Conservation (phyloP, 805 yeast genomes). For the Ogataea ganodermae region DNA sequence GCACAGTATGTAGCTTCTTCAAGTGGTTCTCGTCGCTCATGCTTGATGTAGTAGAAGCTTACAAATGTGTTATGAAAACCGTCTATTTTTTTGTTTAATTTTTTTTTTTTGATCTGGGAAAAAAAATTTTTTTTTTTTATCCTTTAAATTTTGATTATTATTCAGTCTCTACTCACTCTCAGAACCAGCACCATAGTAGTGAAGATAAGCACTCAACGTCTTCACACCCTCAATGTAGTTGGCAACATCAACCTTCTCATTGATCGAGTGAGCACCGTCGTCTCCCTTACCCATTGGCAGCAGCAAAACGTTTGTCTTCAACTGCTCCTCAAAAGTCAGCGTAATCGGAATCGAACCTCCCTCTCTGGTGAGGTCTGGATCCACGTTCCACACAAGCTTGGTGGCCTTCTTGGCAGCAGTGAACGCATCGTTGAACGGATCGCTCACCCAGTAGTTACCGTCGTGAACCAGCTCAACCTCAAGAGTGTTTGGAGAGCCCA, state of each 20-base stretch:
- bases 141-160: not conserved
- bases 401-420: constrained; percentile 95
- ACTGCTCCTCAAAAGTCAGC: constrained; percentile 83
- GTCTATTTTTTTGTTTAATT: not conserved
- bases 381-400: constrained; percentile 89
- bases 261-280: constrained; percentile 98
- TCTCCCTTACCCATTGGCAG: constrained; percentile 99
- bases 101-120: not conserved
- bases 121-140: not conserved
- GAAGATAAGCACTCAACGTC: constrained; percentile 90
- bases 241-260: constrained; percentile 86
- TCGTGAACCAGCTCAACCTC: constrained; percentile 82
- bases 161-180: constrained; percentile 11
- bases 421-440: constrained; percentile 90
- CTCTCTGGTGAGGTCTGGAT: constrained; percentile 97
- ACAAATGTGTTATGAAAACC: too few relatives aligned
- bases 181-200: constrained; percentile 58
- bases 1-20: constrained; percentile 18
- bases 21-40: constrained; percentile 9
- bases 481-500: constrained; percentile 76
- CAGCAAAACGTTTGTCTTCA: constrained; percentile 81
- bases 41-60: too few relatives aligned
- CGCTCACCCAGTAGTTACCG: constrained; percentile 95
- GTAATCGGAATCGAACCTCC: constrained; percentile 99
- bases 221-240: constrained; percentile 94